Evolutionary conservation across 2,329 filamentous ascomycete genomes (phyloP).

Genomic region (Clonostachys solani): DNA sequence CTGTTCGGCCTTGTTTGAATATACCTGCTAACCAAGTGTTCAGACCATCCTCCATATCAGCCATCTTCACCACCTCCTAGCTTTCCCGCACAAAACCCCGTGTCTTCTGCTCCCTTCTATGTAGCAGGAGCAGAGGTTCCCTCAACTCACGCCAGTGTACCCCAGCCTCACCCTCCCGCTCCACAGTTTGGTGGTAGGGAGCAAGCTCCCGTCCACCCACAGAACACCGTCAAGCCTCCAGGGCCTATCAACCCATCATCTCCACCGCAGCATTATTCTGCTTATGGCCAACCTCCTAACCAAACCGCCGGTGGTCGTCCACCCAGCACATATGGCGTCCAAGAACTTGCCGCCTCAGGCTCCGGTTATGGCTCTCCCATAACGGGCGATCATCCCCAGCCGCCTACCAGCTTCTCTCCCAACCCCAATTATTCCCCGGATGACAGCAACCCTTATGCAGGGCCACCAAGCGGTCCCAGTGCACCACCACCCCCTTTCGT

Average conservation of each 20-base stretch:
- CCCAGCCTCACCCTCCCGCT: slow-evolving; percentile 15
- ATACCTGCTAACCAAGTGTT: not conserved
- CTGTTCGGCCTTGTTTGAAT: too few relatives aligned
- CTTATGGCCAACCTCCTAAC: slow-evolving; percentile 35
- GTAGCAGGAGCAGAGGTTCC: slow-evolving; percentile 55
- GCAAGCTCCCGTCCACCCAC: slow-evolving; percentile 42
- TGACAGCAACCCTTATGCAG: slow-evolving; percentile 7
- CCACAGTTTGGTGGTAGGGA: slow-evolving; percentile 50
- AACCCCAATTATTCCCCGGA: slow-evolving; percentile 38
- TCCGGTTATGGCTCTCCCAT: slow-evolving; percentile 74
- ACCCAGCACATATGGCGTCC: slow-evolving; percentile 66
- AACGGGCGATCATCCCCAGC: slow-evolving; percentile 42
- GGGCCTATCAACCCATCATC: slow-evolving; percentile 46
- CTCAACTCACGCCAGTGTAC: slow-evolving; percentile 21
- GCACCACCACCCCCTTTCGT: slow-evolving; percentile 11
- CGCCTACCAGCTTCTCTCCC: slow-evolving; percentile 39
- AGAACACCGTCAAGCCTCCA: slow-evolving; percentile 38
- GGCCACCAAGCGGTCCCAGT: slow-evolving; percentile 15
- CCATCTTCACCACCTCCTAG: slow-evolving; percentile 46
- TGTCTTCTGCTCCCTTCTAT: slow-evolving; percentile 56
- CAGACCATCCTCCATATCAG: slow-evolving; percentile 29
- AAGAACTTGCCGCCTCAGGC: slow-evolving; percentile 73
- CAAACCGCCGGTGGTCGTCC: slow-evolving; percentile 46
- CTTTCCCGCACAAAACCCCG: slow-evolving; percentile 42
- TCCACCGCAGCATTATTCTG: slow-evolving; percentile 35